Conservation (phyloP, 495 filamentous ascomycete species). For the Lasiosphaeria ovina region DNA sequence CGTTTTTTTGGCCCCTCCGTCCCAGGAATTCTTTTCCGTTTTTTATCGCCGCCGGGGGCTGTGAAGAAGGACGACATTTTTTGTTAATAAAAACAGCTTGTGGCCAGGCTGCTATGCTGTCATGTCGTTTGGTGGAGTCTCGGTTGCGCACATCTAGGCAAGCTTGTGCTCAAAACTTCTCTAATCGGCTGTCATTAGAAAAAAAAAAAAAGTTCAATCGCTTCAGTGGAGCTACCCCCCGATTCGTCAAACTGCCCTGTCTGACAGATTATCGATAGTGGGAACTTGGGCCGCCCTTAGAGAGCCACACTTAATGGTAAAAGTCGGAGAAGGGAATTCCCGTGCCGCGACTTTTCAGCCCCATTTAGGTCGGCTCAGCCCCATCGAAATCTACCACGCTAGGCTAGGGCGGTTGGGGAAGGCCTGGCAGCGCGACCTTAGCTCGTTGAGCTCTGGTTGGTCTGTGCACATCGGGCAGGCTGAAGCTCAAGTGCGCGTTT, state of each 20-base stretch:
- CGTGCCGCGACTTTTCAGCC: background rate
- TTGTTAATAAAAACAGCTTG: conserved; percentile 13
- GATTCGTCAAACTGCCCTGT: conserved; percentile 15
- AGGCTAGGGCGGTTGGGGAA: background rate
- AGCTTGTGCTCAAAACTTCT: conserved; percentile 25
- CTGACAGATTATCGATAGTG: background rate
- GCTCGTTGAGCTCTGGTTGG: background rate
- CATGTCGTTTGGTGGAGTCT: conserved; percentile 1
- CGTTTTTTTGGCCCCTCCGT: conserved; percentile 46
- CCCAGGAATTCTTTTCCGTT: conserved; percentile 62
- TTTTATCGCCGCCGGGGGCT: conserved; percentile 69
- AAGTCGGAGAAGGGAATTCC: conserved; percentile 13
- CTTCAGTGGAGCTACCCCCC: conserved; percentile 26
- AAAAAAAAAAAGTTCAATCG: conserved; percentile 20
- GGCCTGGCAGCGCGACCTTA: background rate
- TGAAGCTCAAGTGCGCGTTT: conserved; percentile 31
- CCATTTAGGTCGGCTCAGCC: background rate
- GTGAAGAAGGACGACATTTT: conserved; percentile 87
- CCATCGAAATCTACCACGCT: too few relatives aligned
- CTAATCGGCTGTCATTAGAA: conserved; percentile 8
- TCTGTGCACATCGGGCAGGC: conserved; percentile 24
- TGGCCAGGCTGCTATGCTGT: conserved; percentile 14
- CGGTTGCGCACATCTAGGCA: background rate
- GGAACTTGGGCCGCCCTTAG: too few relatives aligned
- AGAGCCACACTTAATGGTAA: background rate